phyloP scores from a whole-genome alignment of 352 stramenopile species.

The Pythium monospermum region DNA sequence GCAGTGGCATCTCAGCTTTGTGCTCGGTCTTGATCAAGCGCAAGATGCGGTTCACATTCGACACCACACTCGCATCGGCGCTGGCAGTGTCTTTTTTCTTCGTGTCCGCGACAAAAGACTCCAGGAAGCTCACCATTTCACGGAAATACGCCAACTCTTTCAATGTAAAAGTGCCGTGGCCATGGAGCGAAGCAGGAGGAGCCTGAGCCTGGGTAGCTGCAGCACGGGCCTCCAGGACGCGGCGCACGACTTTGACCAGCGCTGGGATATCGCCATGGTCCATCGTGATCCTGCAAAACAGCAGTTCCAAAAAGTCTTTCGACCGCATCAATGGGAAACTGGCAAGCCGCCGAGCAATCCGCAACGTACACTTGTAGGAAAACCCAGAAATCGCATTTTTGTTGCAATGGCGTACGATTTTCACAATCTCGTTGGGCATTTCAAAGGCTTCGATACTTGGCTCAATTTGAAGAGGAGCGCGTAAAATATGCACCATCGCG shows the following conservation, averaged over 20 bases:
- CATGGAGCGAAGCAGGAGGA: too few relatives aligned
- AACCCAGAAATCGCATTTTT: slow-evolving; percentile 63
- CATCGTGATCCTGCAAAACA: slow-evolving; percentile 66
- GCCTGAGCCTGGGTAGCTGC: too few relatives aligned
- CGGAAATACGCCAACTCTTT: slow-evolving; percentile 66
- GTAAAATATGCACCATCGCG: slow-evolving; percentile 65
- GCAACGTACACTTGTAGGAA: slow-evolving; percentile 60
- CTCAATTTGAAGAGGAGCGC: slow-evolving; percentile 60
- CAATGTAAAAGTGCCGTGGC: slow-evolving; percentile 37
- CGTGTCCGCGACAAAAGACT: slow-evolving; percentile 14
- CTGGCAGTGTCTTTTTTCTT: slow-evolving; percentile 21
- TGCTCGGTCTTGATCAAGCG: slow-evolving; percentile 65
- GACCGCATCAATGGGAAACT: slow-evolving; percentile 65
- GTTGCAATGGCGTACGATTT: slow-evolving; percentile 73
- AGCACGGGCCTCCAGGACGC: slow-evolving; percentile 63
- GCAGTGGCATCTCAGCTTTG: slow-evolving; percentile 35
- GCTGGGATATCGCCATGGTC: slow-evolving; percentile 65
- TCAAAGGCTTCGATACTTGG: slow-evolving; percentile 58
- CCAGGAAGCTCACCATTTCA: slow-evolving; percentile 40
- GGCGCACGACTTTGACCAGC: slow-evolving; percentile 68
- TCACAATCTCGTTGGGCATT: slow-evolving; percentile 70
- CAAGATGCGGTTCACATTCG: slow-evolving; percentile 71
- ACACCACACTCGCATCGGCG: slow-evolving; percentile 42
- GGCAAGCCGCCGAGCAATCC: slow-evolving; percentile 54
- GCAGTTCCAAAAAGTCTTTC: slow-evolving; percentile 63